Base-by-base conservation (phyloP, 1,284 basidiomycete genomes). In the Jaminaea rosea region DNA sequence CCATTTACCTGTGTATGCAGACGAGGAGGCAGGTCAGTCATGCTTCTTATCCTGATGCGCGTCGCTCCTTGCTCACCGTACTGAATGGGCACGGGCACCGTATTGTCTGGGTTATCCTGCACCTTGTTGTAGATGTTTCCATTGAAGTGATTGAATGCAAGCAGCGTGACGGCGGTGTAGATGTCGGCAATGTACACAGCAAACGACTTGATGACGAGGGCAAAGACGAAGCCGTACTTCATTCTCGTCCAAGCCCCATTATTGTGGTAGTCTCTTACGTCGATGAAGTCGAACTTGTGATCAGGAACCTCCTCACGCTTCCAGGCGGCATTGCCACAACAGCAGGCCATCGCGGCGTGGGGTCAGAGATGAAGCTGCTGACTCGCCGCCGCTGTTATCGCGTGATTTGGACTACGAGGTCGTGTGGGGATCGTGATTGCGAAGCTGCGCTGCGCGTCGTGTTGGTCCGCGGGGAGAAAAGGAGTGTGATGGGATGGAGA, bases 251-350 rank as follows among this genome's bases (percentile, higher is more conserved):
- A 78, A 74, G 84, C 87, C 60, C 86, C 83, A 76, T 85, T 86
- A 76, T 89, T 85, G 58, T 84, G 85, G 77, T 93, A 98, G 72
- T 97, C 92, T 53, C 83, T 81, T 26, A 86, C 85, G 75, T 96
- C 89, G 74, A 98, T 83, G 74, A 96, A 97, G 79, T 98, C 93
- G 73, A 96, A 97, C 91, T 97, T 98, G 78, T 97, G 93, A 78
- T 97, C 93, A 53, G 87, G 88, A 42, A 98, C 92, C 66, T 87
- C 83, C 79, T 97, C 93, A 73, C 93, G 82, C 79, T 98, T 97
- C 92, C 91, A 96, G 53, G 52, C 55, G 15, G 65, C 63, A 17
- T 45, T 53, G 27, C 63, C 65, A 32, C 57, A 46, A 41, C 67
- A 69, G n/a, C n/a, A n/a, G n/a, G n/a, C 23, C 39, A 50, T 42